Conservation (phyloP, 306 rosid species). For the Pyrus bretschneideri region DNA sequence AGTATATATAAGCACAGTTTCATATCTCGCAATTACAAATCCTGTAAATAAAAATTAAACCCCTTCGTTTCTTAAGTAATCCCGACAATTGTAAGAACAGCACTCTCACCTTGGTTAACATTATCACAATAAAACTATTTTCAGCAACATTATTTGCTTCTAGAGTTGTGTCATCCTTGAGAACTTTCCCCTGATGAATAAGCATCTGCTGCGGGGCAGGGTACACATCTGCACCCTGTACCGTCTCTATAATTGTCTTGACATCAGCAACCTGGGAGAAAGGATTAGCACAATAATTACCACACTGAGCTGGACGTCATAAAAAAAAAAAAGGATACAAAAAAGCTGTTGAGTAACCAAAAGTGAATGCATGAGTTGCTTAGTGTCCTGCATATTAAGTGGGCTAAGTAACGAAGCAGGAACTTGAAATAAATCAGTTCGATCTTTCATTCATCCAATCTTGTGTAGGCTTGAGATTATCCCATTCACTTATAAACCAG, state of each 20-base stretch:
- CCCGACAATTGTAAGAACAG: neutral
- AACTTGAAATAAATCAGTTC: neutral
- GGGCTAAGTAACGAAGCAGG: neutral
- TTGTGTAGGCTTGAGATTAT: neutral
- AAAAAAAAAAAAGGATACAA: neutral
- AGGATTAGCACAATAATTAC: neutral
- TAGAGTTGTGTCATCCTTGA: slow-evolving; percentile 32
- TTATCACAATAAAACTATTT: slow-evolving; percentile 34
- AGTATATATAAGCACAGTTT: neutral
- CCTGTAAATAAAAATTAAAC: neutral
- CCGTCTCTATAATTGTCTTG: slow-evolving; percentile 30
- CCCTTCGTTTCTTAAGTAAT: neutral
- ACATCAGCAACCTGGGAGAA: slow-evolving; percentile 29
- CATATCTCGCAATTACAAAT: neutral
- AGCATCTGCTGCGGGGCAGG: slow-evolving; percentile 42
- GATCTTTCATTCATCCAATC: neutral
- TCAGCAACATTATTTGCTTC: slow-evolving; percentile 35
- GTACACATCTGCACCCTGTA: slow-evolving; percentile 37
- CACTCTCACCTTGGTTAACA: slow-evolving; percentile 30
- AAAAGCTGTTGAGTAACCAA: neutral
- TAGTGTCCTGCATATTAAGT: neutral
- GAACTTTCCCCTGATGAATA: slow-evolving; percentile 43
- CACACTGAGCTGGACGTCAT: neutral
- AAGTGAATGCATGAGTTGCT: neutral
- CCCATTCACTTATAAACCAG: neutral